Evolutionary conservation across 192 early-diverging fungal genomes (phyloP).

Genomic region (Pilaira anomala): DNA sequence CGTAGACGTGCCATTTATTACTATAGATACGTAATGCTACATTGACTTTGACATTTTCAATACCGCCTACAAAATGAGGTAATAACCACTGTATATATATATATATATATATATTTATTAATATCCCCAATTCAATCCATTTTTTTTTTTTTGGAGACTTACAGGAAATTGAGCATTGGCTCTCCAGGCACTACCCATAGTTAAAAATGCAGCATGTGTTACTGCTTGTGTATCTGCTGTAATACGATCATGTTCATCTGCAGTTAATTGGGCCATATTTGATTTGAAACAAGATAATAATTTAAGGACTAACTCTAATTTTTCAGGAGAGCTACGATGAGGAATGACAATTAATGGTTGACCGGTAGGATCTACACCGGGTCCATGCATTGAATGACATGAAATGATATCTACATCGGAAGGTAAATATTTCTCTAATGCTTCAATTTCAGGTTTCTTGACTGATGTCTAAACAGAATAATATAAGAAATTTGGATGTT

Average conservation of each 20-base stretch:
- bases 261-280: slow-evolving; percentile 73
- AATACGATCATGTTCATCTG: slow-evolving; percentile 88
- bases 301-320: slow-evolving; percentile 56
- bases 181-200: slow-evolving; percentile 94
- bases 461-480: slow-evolving; percentile 87
- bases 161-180: slow-evolving; percentile 75
- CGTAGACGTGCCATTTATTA: slow-evolving; percentile 98
- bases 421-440: slow-evolving; percentile 86
- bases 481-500: no score
- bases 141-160: slow-evolving; percentile 21
- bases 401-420: slow-evolving; percentile 91
- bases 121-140: not conserved
- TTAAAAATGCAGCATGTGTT: slow-evolving; percentile 92
- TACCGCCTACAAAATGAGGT: slow-evolving; percentile 84
- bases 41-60: slow-evolving; percentile 96
- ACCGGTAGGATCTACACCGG: slow-evolving; percentile 74
- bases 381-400: slow-evolving; percentile 95
- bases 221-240: slow-evolving; percentile 98
- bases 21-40: slow-evolving; percentile 91
- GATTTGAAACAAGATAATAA: slow-evolving; percentile 78
- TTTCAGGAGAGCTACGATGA: slow-evolving; percentile 61
- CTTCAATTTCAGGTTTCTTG: slow-evolving; percentile 89
- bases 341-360: slow-evolving; percentile 86
- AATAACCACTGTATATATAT: slow-evolving; percentile 67
- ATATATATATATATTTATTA: no score